A percentile compares a stretch with the other conserved stretches of the same genome.
phyloP scores from a whole-genome alignment of 1,139 yeast species.

The Candida labiduridarum region DNA sequence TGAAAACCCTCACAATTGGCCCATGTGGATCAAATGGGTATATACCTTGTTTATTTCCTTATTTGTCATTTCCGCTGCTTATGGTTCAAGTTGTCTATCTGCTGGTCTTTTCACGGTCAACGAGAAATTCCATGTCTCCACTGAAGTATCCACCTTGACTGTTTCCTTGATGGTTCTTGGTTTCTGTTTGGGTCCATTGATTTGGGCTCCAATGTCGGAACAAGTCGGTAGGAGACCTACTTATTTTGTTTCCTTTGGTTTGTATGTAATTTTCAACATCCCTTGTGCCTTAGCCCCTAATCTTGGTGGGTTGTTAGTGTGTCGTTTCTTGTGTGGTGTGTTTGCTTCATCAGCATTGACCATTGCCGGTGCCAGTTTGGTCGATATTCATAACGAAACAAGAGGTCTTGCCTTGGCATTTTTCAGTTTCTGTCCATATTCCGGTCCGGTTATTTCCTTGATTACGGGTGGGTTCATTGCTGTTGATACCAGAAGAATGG shows the following conservation, averaged over 20 bases:
- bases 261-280: conserved; percentile 78
- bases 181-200: conserved; percentile 81
- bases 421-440: conserved; percentile 89
- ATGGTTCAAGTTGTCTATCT: conserved; percentile 88
- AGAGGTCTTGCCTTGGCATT: conserved; percentile 90
- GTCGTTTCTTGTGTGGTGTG: conserved; percentile 86
- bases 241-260: conserved; percentile 71
- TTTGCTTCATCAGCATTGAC: conserved; percentile 83
- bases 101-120: conserved; percentile 73
- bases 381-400: conserved; percentile 78
- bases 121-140: conserved; percentile 65
- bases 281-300: conserved; percentile 89
- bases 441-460: conserved; percentile 94
- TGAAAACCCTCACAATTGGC: conserved; percentile 89
- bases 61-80: conserved; percentile 83
- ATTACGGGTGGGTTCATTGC: conserved; percentile 84
- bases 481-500: conserved; percentile 66
- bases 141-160: conserved; percentile 76
- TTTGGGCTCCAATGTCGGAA: conserved; percentile 92
- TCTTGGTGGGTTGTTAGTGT: conserved; percentile 76
- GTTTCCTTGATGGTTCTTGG: conserved; percentile 90
- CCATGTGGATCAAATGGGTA: conserved; percentile 55
- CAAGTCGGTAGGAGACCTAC: conserved; percentile 86
- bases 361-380: conserved; percentile 87
- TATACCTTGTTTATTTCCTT: conserved; percentile 68